Base-by-base conservation (phyloP, 2,329 filamentous ascomycete genomes). In the Nemania sp. region DNA sequence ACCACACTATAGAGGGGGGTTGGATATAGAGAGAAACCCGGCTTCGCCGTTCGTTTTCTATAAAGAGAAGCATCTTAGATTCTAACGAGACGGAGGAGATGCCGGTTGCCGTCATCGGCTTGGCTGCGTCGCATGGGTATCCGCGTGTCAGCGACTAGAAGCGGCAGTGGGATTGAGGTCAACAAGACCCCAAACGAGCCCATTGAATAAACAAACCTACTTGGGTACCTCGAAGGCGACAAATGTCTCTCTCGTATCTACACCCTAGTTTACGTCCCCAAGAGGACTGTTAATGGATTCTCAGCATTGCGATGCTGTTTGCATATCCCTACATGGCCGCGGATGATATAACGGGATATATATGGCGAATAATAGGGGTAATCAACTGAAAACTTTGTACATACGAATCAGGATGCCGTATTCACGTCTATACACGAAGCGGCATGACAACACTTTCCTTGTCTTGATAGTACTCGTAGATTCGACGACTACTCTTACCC, bases 11-110 rank as follows among this genome's bases (percentile, higher is more conserved):
- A 13, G 46, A 50, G 6, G 50, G 55, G 18, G 59, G 51, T 6
- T 59, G 55, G 59, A 59, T 58, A 55, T 62, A 59, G 40, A 53
- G 32, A 47, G 17, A 15, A 37, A 18, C 9, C 10, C 11, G 21
- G 42, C 34, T 20, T 47, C 18, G 25, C 13, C 18, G 37, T 17
- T 17, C 3, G 13, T 43, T n/a, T 10, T 32, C 18, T 15, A 10
- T 46, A 5, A n/a, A n/a, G 7, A 3, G 35, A 39, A n/a, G 10
- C 35, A 39, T 5, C 5, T 11, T 4, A 39, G 3, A 29, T 29
- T 7, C 25, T 29, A 29, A 29, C 7, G 4, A 29, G 25, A 29
- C 25, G 25, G 25, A 29, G 7, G 7, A 4, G 7, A 3, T 7
- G 25, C 25, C 11, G 20, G 3, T 29, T 13, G 17, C 25, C 43